These are phyloP conservation scores for Fusarium illudens DNA, from an alignment of 2,329 filamentous ascomycete species.

Conservation along the genomic window DNA sequence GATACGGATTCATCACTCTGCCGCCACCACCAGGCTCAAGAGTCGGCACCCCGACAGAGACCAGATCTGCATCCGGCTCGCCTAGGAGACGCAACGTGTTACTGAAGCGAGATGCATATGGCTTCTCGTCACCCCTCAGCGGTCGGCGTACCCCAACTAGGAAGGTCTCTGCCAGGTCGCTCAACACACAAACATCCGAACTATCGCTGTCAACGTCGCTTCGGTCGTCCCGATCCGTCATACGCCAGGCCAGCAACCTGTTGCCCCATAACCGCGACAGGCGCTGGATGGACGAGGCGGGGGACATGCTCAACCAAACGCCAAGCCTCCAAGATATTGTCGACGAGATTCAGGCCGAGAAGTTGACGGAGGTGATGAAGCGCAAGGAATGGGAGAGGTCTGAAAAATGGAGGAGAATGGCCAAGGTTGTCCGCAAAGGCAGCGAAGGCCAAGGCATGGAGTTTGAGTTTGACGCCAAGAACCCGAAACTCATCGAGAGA, in stretches of 20 bases:
- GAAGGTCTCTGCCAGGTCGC: constrained; percentile 65
- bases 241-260: constrained; percentile 66
- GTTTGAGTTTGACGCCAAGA: constrained; percentile 79
- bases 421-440: constrained; percentile 62
- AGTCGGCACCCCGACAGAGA: constrained; percentile 52
- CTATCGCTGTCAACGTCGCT: constrained; percentile 58
- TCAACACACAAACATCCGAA: constrained; percentile 65
- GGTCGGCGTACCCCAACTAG: constrained; percentile 57
- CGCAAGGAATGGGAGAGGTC: constrained; percentile 69
- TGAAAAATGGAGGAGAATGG: constrained; percentile 75
- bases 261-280: constrained; percentile 69
- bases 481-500: constrained; percentile 85
- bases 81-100: constrained; percentile 57
- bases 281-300: constrained; percentile 69
- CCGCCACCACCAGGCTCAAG: constrained; percentile 55
- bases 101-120: constrained; percentile 47
- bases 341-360: constrained; percentile 64
- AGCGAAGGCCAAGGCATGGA: constrained; percentile 65
- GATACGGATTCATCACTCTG: constrained; percentile 72
- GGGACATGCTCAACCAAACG: constrained; percentile 70
- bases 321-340: constrained; percentile 64
- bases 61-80: constrained; percentile 54
- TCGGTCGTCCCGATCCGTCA: constrained; percentile 62
- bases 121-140: constrained; percentile 52
- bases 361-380: constrained; percentile 64